Conservation (phyloP, 768 basidiomycete species). For the Naganishia friedmannii region DNA sequence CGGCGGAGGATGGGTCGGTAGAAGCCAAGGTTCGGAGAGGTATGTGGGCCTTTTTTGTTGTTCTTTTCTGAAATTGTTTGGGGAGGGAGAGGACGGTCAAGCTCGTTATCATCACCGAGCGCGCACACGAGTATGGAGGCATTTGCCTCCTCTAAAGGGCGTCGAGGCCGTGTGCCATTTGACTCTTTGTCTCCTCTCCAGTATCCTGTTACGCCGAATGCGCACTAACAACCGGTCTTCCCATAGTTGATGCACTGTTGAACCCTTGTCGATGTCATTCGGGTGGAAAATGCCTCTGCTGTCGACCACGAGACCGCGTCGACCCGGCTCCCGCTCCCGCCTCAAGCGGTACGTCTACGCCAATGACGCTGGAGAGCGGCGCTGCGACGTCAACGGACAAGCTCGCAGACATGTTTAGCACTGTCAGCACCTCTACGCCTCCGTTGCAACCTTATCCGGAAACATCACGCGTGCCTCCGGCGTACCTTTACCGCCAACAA, state of each 20-base stretch:
- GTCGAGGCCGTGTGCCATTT: too few relatives aligned
- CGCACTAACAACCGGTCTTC: too few relatives aligned
- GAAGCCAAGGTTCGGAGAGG: conserved; percentile 32
- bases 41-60: conserved; percentile 24
- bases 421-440: conserved; percentile 13
- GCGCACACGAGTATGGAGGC: too few relatives aligned
- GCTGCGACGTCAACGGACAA: conserved; percentile 19
- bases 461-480: conserved; percentile 1
- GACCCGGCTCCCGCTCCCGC: background rate
- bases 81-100: too few relatives aligned
- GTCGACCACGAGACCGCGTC: conserved; percentile 32
- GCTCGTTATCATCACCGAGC: too few relatives aligned
- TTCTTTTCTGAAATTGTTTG: too few relatives aligned
- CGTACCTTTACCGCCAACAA: background rate
- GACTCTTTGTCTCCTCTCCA: too few relatives aligned
- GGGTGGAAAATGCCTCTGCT: conserved; percentile 51
- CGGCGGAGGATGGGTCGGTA: background rate
- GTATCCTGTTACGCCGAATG: too few relatives aligned
- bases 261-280: conserved; percentile 51
- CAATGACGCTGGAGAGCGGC: conserved; percentile 22
- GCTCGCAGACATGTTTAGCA: conserved; percentile 26
- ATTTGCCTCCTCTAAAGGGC: too few relatives aligned
- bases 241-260: conserved; percentile 40
- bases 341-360: conserved; percentile 13
- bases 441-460: background rate